These are phyloP conservation scores for Cryptococcus amylolentus DNA, from an alignment of 1,284 basidiomycete species.

Conservation along the genomic window DNA sequence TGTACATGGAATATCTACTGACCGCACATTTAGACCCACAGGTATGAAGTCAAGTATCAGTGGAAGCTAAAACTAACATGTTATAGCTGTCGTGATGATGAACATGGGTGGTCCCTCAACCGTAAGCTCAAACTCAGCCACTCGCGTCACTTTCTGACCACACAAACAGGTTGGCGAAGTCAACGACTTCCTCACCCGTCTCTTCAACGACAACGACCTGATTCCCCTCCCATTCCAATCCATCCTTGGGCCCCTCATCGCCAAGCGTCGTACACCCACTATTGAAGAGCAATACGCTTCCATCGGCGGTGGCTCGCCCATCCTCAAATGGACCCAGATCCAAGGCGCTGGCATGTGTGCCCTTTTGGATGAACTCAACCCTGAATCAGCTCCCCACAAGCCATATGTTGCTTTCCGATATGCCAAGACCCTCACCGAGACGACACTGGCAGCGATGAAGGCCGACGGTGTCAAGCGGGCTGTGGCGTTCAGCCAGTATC, in stretches of 20 bases:
- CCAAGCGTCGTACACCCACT: constrained; percentile 82
- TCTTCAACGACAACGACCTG: constrained; percentile 92
- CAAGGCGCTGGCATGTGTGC: constrained; percentile 89
- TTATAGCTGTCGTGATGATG: constrained; percentile 84
- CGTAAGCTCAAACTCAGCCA: constrained; percentile 52
- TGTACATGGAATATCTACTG: neutral
- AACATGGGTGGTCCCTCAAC: constrained; percentile 98
- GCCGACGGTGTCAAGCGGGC: constrained; percentile 88
- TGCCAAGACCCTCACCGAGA: constrained; percentile 81
- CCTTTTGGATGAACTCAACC: constrained; percentile 88
- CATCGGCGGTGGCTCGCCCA: constrained; percentile 98
- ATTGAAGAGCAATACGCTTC: constrained; percentile 92
- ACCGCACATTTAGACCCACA: constrained; percentile 11
- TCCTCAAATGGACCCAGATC: constrained; percentile 79
- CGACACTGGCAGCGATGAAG: constrained; percentile 78
- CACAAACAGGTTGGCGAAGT: constrained; percentile 70
- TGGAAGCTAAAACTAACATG: neutral
- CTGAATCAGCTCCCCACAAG: constrained; percentile 91
- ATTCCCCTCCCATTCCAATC: constrained; percentile 94
- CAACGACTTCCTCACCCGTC: constrained; percentile 82
- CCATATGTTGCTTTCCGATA: constrained; percentile 93
- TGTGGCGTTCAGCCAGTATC: constrained; percentile 97
- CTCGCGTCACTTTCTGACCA: neutral
- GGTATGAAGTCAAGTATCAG: constrained; percentile 3
- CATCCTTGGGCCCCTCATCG: constrained; percentile 82